Conservation (phyloP, 2,329 filamentous ascomycete genomes). For the Raffaelea arxii region DNA sequence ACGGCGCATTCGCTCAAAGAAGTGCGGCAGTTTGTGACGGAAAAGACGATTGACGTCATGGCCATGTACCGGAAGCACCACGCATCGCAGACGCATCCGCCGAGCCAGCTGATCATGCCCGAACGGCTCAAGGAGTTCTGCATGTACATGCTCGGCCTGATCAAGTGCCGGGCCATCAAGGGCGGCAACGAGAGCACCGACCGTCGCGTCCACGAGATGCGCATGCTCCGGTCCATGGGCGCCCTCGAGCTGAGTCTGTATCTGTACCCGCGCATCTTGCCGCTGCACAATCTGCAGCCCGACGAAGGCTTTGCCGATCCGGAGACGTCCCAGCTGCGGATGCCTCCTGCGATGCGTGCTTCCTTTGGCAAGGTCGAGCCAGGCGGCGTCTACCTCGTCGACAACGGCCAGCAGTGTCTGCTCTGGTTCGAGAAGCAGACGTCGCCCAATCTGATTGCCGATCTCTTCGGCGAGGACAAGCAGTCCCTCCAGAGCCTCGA, state of each 20-base stretch:
- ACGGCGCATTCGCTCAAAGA: constrained; percentile 71
- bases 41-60: constrained; percentile 88
- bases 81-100: constrained; percentile 69
- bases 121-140: constrained; percentile 93
- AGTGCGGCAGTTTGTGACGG: constrained; percentile 70
- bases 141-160: constrained; percentile 86
- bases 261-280: constrained; percentile 88
- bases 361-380: constrained; percentile 85
- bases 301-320: constrained; percentile 86
- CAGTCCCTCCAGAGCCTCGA: constrained; percentile 66
- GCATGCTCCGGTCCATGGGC: constrained; percentile 82
- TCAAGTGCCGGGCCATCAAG: constrained; percentile 91
- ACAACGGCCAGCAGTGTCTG: constrained; percentile 87
- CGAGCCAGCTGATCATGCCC: constrained; percentile 86
- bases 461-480: constrained; percentile 77
- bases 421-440: constrained; percentile 91
- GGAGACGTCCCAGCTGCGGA: constrained; percentile 73
- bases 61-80: constrained; percentile 90
- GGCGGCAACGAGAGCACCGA: constrained; percentile 85
- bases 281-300: constrained; percentile 79
- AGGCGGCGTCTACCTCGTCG: constrained; percentile 86
- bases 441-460: constrained; percentile 80
- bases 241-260: constrained; percentile 79
- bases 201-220: constrained; percentile 81
- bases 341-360: constrained; percentile 71